Evolutionary conservation across 177 flowering plant species (phyloP), one percentile per base, ranked within the genome.

Genomic region (Telopea speciosissima): DNA sequence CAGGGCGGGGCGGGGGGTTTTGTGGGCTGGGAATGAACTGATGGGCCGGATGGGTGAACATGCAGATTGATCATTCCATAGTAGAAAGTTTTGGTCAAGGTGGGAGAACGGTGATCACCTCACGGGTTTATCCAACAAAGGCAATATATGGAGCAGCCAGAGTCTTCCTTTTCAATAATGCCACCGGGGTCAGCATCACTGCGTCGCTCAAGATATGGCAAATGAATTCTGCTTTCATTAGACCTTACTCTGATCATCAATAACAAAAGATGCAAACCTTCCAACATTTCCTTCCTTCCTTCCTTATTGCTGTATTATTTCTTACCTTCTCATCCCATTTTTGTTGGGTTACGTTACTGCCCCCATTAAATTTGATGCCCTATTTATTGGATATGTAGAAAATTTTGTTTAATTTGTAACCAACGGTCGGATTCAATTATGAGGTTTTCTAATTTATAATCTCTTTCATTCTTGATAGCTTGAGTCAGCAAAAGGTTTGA

Each of bases 41-140:
- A n/a, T n/a, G n/a, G n/a, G n/a, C n/a, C 31, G 54, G 68, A n/a
- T 70, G 44, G 21, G 31, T 61, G 14, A 22, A 1, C 78, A n/a
- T n/a, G n/a, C n/a, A 91, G 93, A 92, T 89, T 68, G 96, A 89
- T 82, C 93, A 91, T 79, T 93, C 98, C 0, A 88, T 93, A 8
- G 80, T 91, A 4, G 98, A 93, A 79, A 81, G 89, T 67, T 93
- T 93, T 80, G 98, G 90, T 42, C 97, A 90, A 82, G 90, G 91
- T 22, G 98, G 98, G n/a, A 82, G 97, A 61, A 83, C 85, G 44
- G 81, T 85, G 77, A 85, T 93, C 22, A 89, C 95, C 17, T 79
- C 90, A 0, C 73, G 98, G n/a, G 86, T 87, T 6, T 93, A 93
- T 77, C 98, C 98, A 24, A 91, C 93, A 0, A 70, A 67, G 70